These are phyloP conservation scores for Lippia alba DNA, from an alignment of 305 asterid genomes.

Conservation along the genomic window DNA sequence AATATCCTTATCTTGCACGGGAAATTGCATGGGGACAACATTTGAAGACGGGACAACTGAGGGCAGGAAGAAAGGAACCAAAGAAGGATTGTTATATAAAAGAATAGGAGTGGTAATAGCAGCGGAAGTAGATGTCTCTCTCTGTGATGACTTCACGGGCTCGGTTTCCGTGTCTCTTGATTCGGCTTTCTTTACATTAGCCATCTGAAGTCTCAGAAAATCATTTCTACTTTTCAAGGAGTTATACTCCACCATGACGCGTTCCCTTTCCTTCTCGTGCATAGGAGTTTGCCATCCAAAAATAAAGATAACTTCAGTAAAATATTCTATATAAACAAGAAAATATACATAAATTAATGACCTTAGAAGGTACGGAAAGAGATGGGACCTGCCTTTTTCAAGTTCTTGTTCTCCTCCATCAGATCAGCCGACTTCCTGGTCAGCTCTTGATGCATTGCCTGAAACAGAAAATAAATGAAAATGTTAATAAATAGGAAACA, in stretches of 20 bases:
- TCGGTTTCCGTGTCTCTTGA: neutral
- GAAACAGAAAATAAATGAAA: constrained; percentile 4
- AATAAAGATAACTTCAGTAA: neutral
- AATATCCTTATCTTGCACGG: constrained; percentile 21
- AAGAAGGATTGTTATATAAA: constrained; percentile 43
- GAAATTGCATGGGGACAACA: constrained; percentile 33
- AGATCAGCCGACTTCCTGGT: constrained; percentile 53
- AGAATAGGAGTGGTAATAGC: constrained; percentile 30
- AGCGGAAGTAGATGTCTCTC: constrained; percentile 36
- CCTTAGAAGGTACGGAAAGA: constrained; percentile 1
- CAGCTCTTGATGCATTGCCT: constrained; percentile 62
- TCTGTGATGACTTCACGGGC: neutral
- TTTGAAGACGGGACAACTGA: constrained; percentile 43
- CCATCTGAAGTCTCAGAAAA: constrained; percentile 52
- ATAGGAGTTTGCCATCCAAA: constrained; percentile 4
- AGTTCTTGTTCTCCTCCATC: constrained; percentile 49
- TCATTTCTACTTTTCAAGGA: constrained; percentile 50
- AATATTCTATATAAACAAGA: neutral
- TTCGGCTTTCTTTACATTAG: constrained; percentile 30
- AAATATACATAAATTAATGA: neutral
- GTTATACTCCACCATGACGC: constrained; percentile 46
- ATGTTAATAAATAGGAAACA: neutral
- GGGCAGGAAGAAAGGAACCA: constrained; percentile 50
- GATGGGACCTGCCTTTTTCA: constrained; percentile 50
- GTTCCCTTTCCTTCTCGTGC: constrained; percentile 55